Evolutionary conservation across 257 asterid genomes (phyloP).

Genomic region (Solanum microdontum): DNA sequence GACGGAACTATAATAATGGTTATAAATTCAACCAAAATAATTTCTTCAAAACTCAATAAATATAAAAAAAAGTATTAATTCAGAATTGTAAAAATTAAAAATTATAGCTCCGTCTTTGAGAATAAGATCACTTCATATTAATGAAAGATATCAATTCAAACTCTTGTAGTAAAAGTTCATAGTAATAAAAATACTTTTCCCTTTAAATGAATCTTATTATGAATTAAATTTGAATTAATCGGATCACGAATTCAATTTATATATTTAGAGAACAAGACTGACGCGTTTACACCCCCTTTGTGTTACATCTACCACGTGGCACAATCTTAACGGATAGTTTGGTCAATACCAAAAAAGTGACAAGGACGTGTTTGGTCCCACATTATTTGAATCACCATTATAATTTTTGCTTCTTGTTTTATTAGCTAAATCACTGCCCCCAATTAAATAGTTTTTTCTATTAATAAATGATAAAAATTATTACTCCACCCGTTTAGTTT

Average conservation of each 20-base stretch:
- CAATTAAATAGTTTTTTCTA: neutral
- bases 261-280: neutral
- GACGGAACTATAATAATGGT: neutral
- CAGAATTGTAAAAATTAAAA: accelerated
- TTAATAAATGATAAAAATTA: no score
- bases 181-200: no score
- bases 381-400: neutral
- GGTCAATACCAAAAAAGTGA: neutral
- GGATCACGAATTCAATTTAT: neutral
- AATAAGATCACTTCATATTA: neutral
- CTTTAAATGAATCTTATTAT: no score
- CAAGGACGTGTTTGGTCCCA: neutral
- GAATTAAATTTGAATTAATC: neutral
- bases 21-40: neutral
- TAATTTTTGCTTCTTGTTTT: neutral
- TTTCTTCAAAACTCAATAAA: neutral
- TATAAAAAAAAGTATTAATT: neutral
- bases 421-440: neutral
- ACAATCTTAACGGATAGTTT: neutral
- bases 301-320: neutral
- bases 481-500: no score
- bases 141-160: neutral
- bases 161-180: neutral
- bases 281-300: neutral
- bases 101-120: neutral